phyloP scores from a whole-genome alignment of 306 rosid genomes.

The Cicer yamashitae region DNA sequence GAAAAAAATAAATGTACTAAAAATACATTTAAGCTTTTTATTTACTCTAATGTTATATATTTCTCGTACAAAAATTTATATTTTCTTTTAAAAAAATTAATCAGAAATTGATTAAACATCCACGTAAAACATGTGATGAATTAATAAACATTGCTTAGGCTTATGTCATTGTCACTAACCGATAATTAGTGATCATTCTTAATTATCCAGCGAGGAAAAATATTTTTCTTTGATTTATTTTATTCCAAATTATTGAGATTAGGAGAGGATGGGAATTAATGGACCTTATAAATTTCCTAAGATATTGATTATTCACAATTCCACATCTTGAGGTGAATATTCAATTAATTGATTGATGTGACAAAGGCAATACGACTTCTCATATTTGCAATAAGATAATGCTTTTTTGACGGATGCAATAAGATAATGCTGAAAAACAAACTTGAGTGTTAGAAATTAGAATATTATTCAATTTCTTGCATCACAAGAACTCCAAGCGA shows the following conservation, averaged over 20 bases:
- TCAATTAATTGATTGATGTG: constrained; percentile 23
- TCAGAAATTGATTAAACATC: neutral
- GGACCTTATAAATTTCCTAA: neutral
- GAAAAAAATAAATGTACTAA: too few relatives aligned
- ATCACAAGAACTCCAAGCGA: neutral
- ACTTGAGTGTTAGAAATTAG: constrained; percentile 10
- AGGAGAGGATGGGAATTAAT: neutral
- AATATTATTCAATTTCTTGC: constrained; percentile 41
- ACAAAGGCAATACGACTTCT: neutral
- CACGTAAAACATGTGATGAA: constrained; percentile 1
- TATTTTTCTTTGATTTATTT: neutral
- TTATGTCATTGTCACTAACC: neutral
- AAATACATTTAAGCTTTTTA: too few relatives aligned
- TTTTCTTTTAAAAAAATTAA: too few relatives aligned
- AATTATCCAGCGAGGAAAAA: neutral
- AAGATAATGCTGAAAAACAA: neutral
- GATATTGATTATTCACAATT: constrained; percentile 3
- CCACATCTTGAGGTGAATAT: constrained; percentile 12
- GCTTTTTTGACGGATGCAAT: neutral
- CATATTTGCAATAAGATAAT: neutral
- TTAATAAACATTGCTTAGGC: neutral
- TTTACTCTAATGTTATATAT: too few relatives aligned
- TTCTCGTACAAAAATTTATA: too few relatives aligned
- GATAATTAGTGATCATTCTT: neutral
- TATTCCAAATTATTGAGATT: neutral